A percentile compares a stretch with the other conserved stretches of the same genome.
Conservation (phyloP, 1,284 basidiomycete species). For the Naganishia albida region DNA sequence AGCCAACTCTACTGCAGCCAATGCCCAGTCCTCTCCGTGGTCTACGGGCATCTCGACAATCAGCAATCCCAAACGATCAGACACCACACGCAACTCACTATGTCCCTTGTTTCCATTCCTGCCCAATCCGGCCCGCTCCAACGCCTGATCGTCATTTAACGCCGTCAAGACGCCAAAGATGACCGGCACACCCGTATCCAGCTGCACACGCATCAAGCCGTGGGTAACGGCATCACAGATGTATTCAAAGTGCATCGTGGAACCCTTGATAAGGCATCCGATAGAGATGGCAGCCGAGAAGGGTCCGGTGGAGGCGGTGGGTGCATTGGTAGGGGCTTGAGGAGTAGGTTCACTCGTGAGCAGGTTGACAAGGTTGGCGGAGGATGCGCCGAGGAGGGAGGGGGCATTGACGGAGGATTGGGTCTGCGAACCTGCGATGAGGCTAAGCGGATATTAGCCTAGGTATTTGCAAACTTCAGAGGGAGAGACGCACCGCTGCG, state of each 20-base stretch:
- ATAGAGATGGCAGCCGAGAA: conserved; percentile 96
- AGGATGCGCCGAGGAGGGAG: conserved; percentile 46
- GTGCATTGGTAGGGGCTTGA: conserved; percentile 52
- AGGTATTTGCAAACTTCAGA: background rate
- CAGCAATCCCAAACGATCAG: background rate
- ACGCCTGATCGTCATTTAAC: conserved; percentile 88
- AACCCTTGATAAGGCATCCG: conserved; percentile 95
- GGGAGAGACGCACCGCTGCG: conserved; percentile 61
- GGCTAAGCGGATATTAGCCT: conserved; percentile 34
- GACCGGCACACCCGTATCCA: conserved; percentile 92
- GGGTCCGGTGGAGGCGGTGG: conserved; percentile 63
- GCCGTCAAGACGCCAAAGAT: conserved; percentile 96
- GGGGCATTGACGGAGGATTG: conserved; percentile 50
- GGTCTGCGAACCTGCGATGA: conserved; percentile 52
- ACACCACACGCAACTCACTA: conserved; percentile 44
- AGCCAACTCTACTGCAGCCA: conserved; percentile 92
- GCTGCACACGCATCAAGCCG: conserved; percentile 88
- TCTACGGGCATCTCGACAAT: conserved; percentile 39
- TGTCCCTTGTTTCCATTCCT: conserved; percentile 51
- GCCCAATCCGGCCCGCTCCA: conserved; percentile 81
- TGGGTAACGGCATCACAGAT: conserved; percentile 91
- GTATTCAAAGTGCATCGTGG: conserved; percentile 98
- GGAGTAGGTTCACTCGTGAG: conserved; percentile 66
- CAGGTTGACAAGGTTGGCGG: conserved; percentile 62
- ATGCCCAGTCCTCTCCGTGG: conserved; percentile 88